Evolutionary conservation across 805 yeast genomes (phyloP), one percentile per base, ranked within the genome.

Genomic region (Saccharomycopsis capsularis): DNA sequence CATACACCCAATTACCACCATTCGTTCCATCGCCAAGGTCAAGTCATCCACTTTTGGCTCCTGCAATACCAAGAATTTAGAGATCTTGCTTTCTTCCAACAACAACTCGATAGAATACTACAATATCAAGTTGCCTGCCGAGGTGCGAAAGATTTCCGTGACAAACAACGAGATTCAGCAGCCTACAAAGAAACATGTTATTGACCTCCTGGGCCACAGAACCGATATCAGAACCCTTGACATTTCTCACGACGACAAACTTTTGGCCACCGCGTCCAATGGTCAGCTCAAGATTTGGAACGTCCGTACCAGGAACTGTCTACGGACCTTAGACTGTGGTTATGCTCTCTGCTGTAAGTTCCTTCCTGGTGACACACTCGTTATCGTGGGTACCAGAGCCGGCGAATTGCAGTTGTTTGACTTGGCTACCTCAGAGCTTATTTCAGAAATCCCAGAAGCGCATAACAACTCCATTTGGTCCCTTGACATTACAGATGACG

Each of bases 261-360:
- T 93, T 50, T 68, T 91, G 38, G 95, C 89, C 2, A 83, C 96
- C 1, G 96, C 96, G 0, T 84, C 96, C 2, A 88, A 89, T 60
- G 97, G 97, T 21, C 76, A 79, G 56, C 67, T 93, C 54, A 93
- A 93, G 61, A 73, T 93, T 21, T 90, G 96, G 96, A 93, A 93
- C 60, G 63, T 84, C 25, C 73, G 73, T 54, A 80, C 91, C 1
- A 71, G 69, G 18, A 76, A 80, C 53, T 91, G 96, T 57, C 73
- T 93, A 44, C 75, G 99, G 60, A 84, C 95, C 0, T 85, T 93
- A 60, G 90, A 82, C 32, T 78, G 95, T 55, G 97, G 96, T 1
- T 88, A 91, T 63, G 86, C 95, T 0, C 69, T 93, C 45, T 75
- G 87, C 52, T 74, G 85, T 52, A 76, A 79, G 59, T 89, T 93